Evolutionary conservation across 192 early-diverging fungal genomes (phyloP).

Genomic region (Umbelopsis sp.): DNA sequence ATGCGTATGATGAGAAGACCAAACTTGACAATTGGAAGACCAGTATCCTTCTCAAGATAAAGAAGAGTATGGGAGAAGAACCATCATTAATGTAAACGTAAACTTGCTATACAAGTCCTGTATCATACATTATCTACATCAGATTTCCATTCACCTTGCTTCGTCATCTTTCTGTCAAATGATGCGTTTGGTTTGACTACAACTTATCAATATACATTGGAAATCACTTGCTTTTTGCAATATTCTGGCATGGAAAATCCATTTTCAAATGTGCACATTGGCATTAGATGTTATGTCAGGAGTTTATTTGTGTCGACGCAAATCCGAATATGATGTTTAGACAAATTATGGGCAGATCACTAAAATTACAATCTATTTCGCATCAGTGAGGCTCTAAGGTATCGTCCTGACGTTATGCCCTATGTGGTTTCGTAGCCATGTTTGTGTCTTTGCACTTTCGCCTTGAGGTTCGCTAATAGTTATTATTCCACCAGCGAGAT

Average conservation of each 20-base stretch:
- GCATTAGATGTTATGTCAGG: no score
- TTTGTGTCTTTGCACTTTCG: not conserved
- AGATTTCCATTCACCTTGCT: not conserved
- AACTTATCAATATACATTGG: no score
- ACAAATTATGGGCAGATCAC: not conserved
- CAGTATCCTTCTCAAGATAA: conserved; percentile 82
- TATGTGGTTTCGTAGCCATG: not conserved
- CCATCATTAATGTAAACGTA: conserved; percentile 55
- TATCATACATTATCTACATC: conserved; percentile 22
- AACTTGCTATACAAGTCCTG: not conserved
- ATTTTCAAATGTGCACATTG: not conserved
- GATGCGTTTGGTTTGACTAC: no score
- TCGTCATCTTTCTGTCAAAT: no score
- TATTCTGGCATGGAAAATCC: no score
- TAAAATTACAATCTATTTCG: not conserved
- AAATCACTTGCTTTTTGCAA: no score
- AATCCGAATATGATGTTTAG: not conserved
- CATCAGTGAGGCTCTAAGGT: not conserved
- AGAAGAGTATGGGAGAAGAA: conserved; percentile 79
- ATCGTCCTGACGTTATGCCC: not conserved
- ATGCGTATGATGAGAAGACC: conserved; percentile 85
- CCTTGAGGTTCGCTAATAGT: conserved; percentile 37
- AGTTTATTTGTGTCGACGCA: not conserved
- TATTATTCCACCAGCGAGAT: conserved; percentile 66
- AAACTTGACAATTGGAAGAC: conserved; percentile 99